Base-by-base conservation (phyloP, 768 basidiomycete species). In the Tricholoma saponaceum region DNA sequence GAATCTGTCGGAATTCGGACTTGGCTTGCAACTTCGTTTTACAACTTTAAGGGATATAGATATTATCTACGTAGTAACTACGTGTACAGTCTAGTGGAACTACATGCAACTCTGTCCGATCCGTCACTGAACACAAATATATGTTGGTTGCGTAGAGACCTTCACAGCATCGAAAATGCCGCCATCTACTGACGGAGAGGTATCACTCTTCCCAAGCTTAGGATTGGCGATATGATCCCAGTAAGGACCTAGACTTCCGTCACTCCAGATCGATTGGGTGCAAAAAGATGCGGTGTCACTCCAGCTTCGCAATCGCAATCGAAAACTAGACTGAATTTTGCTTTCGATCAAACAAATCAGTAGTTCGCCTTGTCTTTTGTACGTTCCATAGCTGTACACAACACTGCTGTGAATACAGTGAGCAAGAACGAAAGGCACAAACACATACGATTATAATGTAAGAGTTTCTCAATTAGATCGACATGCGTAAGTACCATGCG, bases 401-500 rank as follows among this genome's bases (percentile, higher is more conserved):
- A 51, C 44, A 26, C 35, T 25, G 49, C 20, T 26, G 50, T 13
- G 18, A 25, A 18, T 23, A 30, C 28, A 54, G 26, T 10, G 47
- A n/a, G 12, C 13, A 12, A 14, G 10, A 52, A 32, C 26, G 28
- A 43, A 50, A 33, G 4, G 39, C 33, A 18, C 43, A 54, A 43
- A 57, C 16, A 78, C 89, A 64, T 52, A 97, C 95, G 94, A 72
- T 95, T 96, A 71, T 96, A 98, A 66, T 96, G 93, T 22, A 98
- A 77, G 16, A 98, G 81, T 73, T 98, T 98, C 75, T 98, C 96
- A 64, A 98, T 98, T 61, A 98, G 80, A 74, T 98, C 96, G 56
- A 98, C 96, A 70, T 98, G 96, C 0, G 96, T 98, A 54, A 98
- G 76, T 5, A 98, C 92, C 96, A 98, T 98, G 49, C 96, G 84